phyloP scores from a whole-genome alignment of 495 filamentous ascomycete genomes.

The Xylaria scruposa region DNA sequence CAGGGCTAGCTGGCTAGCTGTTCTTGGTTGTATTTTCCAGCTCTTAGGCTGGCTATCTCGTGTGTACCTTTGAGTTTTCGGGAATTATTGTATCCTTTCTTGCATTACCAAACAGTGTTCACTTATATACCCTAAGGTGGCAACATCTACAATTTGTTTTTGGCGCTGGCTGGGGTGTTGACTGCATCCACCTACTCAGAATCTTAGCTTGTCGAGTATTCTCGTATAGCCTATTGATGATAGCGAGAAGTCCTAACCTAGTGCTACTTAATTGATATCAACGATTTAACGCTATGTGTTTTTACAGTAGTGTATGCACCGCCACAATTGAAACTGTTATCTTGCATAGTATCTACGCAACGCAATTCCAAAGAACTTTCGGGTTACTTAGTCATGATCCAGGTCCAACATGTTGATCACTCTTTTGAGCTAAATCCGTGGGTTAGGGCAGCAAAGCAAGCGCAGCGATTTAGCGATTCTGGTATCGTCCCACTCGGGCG shows the following conservation, averaged over 20 bases:
- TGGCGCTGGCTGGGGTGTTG: constrained; percentile 12
- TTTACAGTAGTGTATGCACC: neutral
- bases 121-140: constrained; percentile 27
- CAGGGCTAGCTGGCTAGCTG: constrained; percentile 23
- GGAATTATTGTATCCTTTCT: constrained; percentile 13
- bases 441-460: neutral
- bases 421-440: neutral
- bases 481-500: neutral
- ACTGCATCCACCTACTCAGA: neutral
- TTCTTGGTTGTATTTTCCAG: constrained; percentile 17
- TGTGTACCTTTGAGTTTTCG: neutral
- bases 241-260: neutral
- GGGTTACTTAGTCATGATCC: neutral
- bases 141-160: constrained; percentile 23
- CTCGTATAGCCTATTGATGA: neutral
- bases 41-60: neutral
- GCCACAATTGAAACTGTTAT: neutral
- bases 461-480: neutral
- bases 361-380: neutral
- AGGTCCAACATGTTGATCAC: neutral
- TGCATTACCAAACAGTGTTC: constrained; percentile 1
- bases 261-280: neutral
- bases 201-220: constrained; percentile 1
- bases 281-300: neutral
- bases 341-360: neutral